Conservation (phyloP, 2,329 filamentous ascomycete genomes). For the Pseudocercospora cruenta region DNA sequence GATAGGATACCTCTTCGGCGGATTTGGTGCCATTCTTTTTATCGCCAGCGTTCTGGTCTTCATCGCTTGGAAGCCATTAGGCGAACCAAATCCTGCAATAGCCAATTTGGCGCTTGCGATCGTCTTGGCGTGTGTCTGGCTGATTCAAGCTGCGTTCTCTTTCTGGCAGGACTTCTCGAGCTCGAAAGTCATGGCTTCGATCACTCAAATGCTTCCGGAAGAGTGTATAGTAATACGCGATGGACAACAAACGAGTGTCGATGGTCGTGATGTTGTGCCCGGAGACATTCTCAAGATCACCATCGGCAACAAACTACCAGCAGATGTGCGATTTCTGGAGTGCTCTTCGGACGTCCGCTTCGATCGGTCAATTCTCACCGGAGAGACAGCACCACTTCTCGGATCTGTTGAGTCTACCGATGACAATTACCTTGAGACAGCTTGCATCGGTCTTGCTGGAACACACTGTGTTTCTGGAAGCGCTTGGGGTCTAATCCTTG, state of each 20-base stretch:
- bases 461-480: constrained; percentile 75
- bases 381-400: constrained; percentile 64
- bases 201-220: constrained; percentile 79
- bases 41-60: constrained; percentile 73
- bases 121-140: constrained; percentile 72
- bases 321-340: constrained; percentile 71
- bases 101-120: constrained; percentile 75
- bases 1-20: constrained; percentile 74
- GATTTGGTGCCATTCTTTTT: constrained; percentile 73
- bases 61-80: constrained; percentile 73
- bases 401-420: constrained; percentile 70
- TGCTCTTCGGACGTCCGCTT: constrained; percentile 71
- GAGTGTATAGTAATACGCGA: constrained; percentile 68
- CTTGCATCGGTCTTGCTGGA: constrained; percentile 76
- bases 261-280: constrained; percentile 64
- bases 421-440: constrained; percentile 75
- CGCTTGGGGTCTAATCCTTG: constrained; percentile 68
- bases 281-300: constrained; percentile 72
- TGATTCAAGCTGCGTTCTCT: constrained; percentile 54
- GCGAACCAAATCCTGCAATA: constrained; percentile 54
- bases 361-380: constrained; percentile 73
- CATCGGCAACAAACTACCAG: constrained; percentile 73
- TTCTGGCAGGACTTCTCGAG: constrained; percentile 76
- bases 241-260: constrained; percentile 46
- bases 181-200: constrained; percentile 75